Evolutionary conservation across 371 early-diverging fungal genomes (phyloP).

Genomic region (Phascolomyces articulosus): DNA sequence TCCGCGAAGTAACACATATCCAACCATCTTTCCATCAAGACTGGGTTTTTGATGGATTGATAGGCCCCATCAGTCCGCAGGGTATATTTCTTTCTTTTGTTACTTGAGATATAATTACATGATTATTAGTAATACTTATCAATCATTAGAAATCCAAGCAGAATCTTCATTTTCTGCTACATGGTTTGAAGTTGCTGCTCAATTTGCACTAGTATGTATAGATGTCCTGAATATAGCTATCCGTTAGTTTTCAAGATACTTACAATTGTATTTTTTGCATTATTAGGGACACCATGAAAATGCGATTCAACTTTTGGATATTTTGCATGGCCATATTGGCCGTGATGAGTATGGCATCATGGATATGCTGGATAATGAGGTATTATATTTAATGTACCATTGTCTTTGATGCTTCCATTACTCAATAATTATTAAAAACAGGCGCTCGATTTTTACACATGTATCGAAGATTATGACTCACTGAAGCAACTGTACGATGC

Average conservation of each 20-base stretch:
- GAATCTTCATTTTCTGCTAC: constrained; percentile 1
- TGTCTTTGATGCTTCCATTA: too few relatives aligned
- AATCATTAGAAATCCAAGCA: neutral
- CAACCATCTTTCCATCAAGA: constrained; percentile 23
- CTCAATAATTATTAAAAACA: neutral
- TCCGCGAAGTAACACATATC: constrained; percentile 19
- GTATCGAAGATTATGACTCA: constrained; percentile 35
- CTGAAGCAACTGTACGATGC: constrained; percentile 14
- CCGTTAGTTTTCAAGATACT: too few relatives aligned
- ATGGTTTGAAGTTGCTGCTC: constrained; percentile 42
- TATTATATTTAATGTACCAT: constrained; percentile 1
- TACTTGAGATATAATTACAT: too few relatives aligned
- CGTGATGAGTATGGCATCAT: constrained; percentile 33
- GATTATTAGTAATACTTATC: neutral
- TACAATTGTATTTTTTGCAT: neutral
- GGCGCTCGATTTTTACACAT: constrained; percentile 34
- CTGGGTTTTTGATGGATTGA: constrained; percentile 28
- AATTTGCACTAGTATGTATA: constrained; percentile 35
- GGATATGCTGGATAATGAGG: constrained; percentile 34
- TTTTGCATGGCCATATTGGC: constrained; percentile 6
- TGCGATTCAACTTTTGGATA: constrained; percentile 28
- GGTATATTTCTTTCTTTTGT: neutral
- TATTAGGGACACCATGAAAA: constrained; percentile 35
- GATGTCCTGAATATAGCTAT: neutral
- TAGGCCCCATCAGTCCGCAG: constrained; percentile 26